Evolutionary conservation across 345 rosid genomes (phyloP).

Genomic region (Raphanus raphanistrum): DNA sequence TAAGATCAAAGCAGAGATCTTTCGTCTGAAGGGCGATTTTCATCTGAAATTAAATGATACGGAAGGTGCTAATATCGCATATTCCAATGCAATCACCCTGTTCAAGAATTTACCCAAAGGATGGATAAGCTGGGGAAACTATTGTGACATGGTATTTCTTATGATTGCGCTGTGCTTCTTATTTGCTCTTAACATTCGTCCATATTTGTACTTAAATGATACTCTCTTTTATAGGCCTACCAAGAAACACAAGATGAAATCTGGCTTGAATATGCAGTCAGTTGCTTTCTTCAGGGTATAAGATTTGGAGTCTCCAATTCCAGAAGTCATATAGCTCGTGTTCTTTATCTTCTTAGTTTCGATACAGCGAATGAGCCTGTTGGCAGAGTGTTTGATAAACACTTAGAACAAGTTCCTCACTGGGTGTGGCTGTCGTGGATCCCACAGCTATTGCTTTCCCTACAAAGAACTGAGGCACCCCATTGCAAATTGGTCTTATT

Average conservation of each 20-base stretch:
- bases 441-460: slow-evolving; percentile 89
- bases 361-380: slow-evolving; percentile 85
- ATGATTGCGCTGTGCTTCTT: slow-evolving; percentile 16
- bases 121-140: slow-evolving; percentile 99
- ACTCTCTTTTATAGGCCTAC: slow-evolving; percentile 59
- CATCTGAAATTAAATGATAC: slow-evolving; percentile 69
- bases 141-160: slow-evolving; percentile 80
- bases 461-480: slow-evolving; percentile 94
- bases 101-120: slow-evolving; percentile 93
- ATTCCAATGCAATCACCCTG: slow-evolving; percentile 82
- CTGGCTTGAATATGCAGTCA: slow-evolving; percentile 94
- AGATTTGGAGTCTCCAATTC: slow-evolving; percentile 91
- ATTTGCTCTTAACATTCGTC: background rate
- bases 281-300: slow-evolving; percentile 92
- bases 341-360: slow-evolving; percentile 89
- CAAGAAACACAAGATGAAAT: slow-evolving; percentile 77
- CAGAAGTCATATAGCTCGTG: slow-evolving; percentile 94
- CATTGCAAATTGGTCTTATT: slow-evolving; percentile 92
- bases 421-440: slow-evolving; percentile 99
- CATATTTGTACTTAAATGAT: background rate
- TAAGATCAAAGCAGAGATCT: slow-evolving; percentile 87
- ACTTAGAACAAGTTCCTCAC: slow-evolving; percentile 89
- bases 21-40: slow-evolving; percentile 85
- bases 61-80: slow-evolving; percentile 78
- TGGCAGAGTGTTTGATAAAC: slow-evolving; percentile 90